Conservation (phyloP, 495 filamentous ascomycete species). For the Cudoniella acicularis region DNA sequence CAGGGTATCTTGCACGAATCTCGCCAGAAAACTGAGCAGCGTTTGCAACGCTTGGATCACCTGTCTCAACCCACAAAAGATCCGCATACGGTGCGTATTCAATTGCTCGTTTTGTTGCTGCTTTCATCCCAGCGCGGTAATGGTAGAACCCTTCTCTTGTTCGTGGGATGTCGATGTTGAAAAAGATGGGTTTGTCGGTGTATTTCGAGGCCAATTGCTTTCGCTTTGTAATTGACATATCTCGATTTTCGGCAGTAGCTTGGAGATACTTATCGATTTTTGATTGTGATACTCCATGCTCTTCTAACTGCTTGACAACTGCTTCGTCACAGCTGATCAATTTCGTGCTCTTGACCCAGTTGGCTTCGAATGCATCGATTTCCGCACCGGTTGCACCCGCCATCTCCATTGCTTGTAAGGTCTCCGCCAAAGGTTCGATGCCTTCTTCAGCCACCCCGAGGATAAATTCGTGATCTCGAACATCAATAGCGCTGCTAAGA, state of each 20-base stretch:
- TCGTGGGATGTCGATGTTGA: constrained; percentile 88
- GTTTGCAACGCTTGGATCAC: constrained; percentile 75
- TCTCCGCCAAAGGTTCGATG: constrained; percentile 76
- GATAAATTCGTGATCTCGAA: constrained; percentile 95
- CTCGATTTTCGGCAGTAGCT: constrained; percentile 54
- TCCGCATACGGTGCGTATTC: constrained; percentile 91
- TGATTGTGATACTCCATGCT: constrained; percentile 53
- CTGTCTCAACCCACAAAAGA: constrained; percentile 96
- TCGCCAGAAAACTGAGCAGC: constrained; percentile 69
- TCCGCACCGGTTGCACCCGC: constrained; percentile 70
- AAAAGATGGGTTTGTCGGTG: constrained; percentile 65
- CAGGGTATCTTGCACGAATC: constrained; percentile 60
- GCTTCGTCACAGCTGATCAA: constrained; percentile 92
- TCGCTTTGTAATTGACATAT: constrained; percentile 73
- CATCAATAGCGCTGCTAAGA: constrained; percentile 84
- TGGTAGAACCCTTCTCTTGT: constrained; percentile 97
- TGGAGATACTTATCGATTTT: constrained; percentile 63
- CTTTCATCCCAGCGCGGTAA: constrained; percentile 80
- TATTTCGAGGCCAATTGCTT: constrained; percentile 64
- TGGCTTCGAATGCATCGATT: constrained; percentile 80
- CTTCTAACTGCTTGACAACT: constrained; percentile 67
- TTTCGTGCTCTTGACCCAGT: constrained; percentile 84
- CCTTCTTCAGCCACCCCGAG: constrained; percentile 73
- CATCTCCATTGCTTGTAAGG: constrained; percentile 84
- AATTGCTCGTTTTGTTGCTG: constrained; percentile 88